Conservation (phyloP, 1,284 basidiomycete species). For the Volvariella surrecta region DNA sequence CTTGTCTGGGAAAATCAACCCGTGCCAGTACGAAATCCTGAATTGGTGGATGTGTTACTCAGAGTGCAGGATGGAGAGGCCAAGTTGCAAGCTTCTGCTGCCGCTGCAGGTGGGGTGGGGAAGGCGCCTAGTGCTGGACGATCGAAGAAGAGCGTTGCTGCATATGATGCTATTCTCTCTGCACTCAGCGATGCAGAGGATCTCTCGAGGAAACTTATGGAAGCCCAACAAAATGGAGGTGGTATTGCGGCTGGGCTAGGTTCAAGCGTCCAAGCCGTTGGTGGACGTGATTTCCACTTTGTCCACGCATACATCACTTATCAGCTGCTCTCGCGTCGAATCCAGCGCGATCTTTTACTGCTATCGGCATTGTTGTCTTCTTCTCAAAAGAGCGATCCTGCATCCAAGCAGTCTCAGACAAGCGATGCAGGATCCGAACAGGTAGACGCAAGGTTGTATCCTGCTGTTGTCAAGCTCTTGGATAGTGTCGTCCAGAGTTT, state of each 20-base stretch:
- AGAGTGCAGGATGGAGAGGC: constrained; percentile 77
- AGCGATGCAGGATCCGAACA: constrained; percentile 16
- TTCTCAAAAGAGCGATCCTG: constrained; percentile 17
- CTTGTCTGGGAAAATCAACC: constrained; percentile 78
- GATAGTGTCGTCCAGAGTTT: constrained; percentile 82
- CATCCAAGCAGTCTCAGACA: neutral
- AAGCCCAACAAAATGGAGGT: constrained; percentile 63
- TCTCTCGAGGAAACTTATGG: constrained; percentile 68
- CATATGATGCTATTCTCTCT: constrained; percentile 77
- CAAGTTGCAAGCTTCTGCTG: constrained; percentile 27
- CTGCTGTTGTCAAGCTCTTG: constrained; percentile 81
- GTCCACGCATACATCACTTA: constrained; percentile 83
- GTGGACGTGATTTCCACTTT: constrained; percentile 68
- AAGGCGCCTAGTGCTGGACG: constrained; percentile 31
- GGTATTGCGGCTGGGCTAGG: constrained; percentile 20
- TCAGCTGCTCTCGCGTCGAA: constrained; percentile 78
- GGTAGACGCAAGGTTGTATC: constrained; percentile 63
- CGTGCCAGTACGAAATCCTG: constrained; percentile 84
- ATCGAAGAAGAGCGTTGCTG: constrained; percentile 66
- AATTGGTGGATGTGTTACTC: constrained; percentile 83
- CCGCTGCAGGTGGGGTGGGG: constrained; percentile 3
- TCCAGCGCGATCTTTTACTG: constrained; percentile 83
- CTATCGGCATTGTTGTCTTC: constrained; percentile 54
- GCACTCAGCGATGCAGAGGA: constrained; percentile 86
- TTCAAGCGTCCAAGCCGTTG: constrained; percentile 27